Conservation (phyloP, 73 alveolate species). For the Paramecium sexaurelia region DNA sequence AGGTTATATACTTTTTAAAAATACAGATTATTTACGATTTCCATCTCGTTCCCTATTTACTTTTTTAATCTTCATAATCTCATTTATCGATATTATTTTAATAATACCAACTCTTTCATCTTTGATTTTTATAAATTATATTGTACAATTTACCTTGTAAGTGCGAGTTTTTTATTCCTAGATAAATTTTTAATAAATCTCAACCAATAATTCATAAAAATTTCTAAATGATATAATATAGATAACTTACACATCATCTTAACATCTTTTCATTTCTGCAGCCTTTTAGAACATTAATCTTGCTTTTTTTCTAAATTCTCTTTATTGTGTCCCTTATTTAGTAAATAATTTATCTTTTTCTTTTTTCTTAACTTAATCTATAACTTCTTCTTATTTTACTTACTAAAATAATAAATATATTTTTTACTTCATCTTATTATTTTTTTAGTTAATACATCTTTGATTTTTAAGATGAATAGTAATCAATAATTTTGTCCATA, state of each 20-base stretch:
- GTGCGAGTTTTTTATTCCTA: background rate
- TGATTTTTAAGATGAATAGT: background rate
- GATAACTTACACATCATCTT: constrained; percentile 1
- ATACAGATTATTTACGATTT: background rate
- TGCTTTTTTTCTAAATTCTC: constrained; percentile 47
- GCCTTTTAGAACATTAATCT: constrained; percentile 45
- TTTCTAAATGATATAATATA: background rate
- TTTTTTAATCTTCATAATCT: background rate
- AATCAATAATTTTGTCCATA: background rate
- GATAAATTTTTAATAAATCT: constrained; percentile 4
- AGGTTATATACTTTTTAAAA: background rate
- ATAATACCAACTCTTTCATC: constrained; percentile 49
- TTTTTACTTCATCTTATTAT: background rate
- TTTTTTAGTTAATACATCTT: constrained; percentile 8
- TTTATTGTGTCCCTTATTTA: constrained; percentile 29
- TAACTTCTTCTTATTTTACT: background rate
- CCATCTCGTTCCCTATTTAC: background rate
- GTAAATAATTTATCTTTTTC: background rate
- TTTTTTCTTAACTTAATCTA: background rate
- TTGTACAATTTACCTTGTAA: constrained; percentile 3
- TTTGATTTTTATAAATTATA: background rate
- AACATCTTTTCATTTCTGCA: constrained; percentile 27
- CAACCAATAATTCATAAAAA: constrained; percentile 27
- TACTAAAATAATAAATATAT: background rate
- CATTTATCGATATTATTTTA: background rate